These are phyloP conservation scores for Malania oleifera DNA, from an alignment of 164 flowering plant species.

Conservation along the genomic window DNA sequence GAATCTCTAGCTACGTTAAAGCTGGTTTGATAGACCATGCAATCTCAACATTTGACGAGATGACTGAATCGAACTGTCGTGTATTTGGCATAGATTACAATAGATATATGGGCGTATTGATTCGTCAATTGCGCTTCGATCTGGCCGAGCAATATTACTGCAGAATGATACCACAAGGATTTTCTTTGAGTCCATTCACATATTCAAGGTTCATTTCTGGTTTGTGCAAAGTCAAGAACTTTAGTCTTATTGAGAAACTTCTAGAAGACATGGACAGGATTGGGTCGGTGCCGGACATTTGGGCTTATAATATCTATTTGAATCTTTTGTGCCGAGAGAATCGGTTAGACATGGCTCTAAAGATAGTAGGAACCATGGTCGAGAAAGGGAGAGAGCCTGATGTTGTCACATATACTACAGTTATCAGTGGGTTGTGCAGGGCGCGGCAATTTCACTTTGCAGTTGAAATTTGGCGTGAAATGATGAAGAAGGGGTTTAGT, in stretches of 20 bases:
- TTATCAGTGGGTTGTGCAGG: conserved; percentile 63
- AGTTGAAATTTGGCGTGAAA: conserved; percentile 59
- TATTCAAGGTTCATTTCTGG: conserved; percentile 81
- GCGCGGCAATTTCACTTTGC: conserved; percentile 43
- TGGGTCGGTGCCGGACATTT: conserved; percentile 61
- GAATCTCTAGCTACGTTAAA: conserved; percentile 63
- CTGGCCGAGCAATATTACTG: conserved; percentile 64
- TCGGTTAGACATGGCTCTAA: conserved; percentile 46
- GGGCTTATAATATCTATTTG: conserved; percentile 76
- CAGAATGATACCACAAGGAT: conserved; percentile 53
- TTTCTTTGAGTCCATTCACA: conserved; percentile 68
- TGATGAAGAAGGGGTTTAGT: conserved; percentile 47
- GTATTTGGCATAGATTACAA: conserved; percentile 82
- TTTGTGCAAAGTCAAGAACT: conserved; percentile 56
- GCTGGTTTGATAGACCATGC: conserved; percentile 66
- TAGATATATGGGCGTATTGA: conserved; percentile 76
- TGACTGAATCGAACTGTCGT: conserved; percentile 72
- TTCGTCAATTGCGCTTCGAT: conserved; percentile 54
- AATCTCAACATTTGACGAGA: conserved; percentile 67
- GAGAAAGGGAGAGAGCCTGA: conserved; percentile 69
- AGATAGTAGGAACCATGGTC: conserved; percentile 48
- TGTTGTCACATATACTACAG: conserved; percentile 70
- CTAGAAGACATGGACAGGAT: conserved; percentile 61
- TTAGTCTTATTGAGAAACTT: conserved; percentile 45
- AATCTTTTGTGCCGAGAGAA: conserved; percentile 58